A percentile compares a stretch with the other conserved stretches of the same genome.
Conservation (phyloP, 768 basidiomycete species). For the Pulveroboletus sp. region DNA sequence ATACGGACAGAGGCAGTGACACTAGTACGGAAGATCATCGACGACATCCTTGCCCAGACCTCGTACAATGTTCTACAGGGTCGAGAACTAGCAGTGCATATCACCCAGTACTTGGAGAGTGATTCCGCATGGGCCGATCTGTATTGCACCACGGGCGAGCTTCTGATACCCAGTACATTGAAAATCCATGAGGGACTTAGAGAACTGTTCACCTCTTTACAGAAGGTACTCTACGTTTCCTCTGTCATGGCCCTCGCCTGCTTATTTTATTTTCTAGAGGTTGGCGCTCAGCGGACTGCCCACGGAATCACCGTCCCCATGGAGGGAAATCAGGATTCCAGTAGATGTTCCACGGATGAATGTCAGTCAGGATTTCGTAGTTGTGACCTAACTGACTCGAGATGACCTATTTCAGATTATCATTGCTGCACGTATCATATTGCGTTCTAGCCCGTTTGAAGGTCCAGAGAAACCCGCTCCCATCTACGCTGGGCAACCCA, state of each 20-base stretch:
- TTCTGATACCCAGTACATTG: constrained; percentile 45
- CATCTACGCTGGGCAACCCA: constrained; percentile 83
- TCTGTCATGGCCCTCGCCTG: constrained; percentile 21
- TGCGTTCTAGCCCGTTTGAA: constrained; percentile 44
- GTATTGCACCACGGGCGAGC: constrained; percentile 68
- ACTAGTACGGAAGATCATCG: constrained; percentile 49
- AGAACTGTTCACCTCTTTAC: constrained; percentile 22
- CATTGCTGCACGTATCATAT: constrained; percentile 50
- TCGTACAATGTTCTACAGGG: constrained; percentile 35
- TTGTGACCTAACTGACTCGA: constrained; percentile 1
- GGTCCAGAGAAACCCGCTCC: constrained; percentile 32
- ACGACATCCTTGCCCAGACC: constrained; percentile 36
- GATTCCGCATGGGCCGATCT: constrained; percentile 65
- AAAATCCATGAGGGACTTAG: constrained; percentile 29
- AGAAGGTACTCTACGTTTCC: constrained; percentile 28
- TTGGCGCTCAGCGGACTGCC: constrained; percentile 40
- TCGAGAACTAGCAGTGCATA: constrained; percentile 40
- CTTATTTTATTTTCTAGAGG: constrained; percentile 22
- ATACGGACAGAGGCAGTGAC: constrained; percentile 56
- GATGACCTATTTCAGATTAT: constrained; percentile 47
- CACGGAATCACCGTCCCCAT: constrained; percentile 36
- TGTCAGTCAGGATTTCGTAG: constrained; percentile 41
- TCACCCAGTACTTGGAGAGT: constrained; percentile 56
- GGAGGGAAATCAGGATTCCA: constrained; percentile 77
- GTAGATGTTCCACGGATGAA: constrained; percentile 82